Percentiles rank a stretch among this genome's conserved stretches.
These are phyloP conservation scores for Rasamsonia emersonii DNA, from an alignment of 2,329 filamentous ascomycete genomes.

Conservation along the genomic window DNA sequence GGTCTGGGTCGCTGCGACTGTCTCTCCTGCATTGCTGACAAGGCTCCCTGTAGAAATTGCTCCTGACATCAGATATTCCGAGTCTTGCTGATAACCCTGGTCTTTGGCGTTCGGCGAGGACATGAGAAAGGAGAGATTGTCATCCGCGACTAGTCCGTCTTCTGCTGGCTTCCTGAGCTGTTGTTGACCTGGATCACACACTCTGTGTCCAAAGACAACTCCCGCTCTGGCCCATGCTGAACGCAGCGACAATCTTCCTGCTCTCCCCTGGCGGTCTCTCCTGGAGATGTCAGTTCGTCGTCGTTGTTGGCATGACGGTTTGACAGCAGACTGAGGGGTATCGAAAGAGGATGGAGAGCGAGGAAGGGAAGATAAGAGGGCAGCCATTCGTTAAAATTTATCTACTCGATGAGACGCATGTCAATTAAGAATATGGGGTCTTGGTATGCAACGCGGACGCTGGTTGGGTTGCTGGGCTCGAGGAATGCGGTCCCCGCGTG, in stretches of 20 bases:
- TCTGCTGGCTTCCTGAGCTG: too few relatives aligned
- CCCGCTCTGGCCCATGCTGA: constrained; percentile 1
- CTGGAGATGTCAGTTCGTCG: background rate
- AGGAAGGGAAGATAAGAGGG: constrained; percentile 7
- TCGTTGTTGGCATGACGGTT: constrained; percentile 3
- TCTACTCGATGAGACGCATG: constrained; percentile 3
- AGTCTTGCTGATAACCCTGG: background rate
- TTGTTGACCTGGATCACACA: background rate
- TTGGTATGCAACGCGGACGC: constrained; percentile 1
- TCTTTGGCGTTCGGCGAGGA: background rate
- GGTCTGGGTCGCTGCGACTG: background rate
- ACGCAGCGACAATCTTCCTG: background rate
- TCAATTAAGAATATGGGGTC: constrained; percentile 2
- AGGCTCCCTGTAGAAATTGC: constrained; percentile 5
- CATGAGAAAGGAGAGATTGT: background rate
- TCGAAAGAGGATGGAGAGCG: constrained; percentile 5
- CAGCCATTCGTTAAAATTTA: constrained; percentile 5
- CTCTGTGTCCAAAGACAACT: background rate
- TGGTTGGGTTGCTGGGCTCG: constrained; percentile 5
- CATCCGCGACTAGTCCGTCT: too few relatives aligned
- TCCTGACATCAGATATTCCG: constrained; percentile 4
- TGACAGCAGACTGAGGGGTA: background rate
- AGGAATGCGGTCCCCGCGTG: constrained; percentile 6
- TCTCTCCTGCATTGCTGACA: constrained; percentile 4
- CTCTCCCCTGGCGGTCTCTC: background rate